Evolutionary conservation across 139 green algal genomes (phyloP).

Genomic region (Chlamydomonas incerta): DNA sequence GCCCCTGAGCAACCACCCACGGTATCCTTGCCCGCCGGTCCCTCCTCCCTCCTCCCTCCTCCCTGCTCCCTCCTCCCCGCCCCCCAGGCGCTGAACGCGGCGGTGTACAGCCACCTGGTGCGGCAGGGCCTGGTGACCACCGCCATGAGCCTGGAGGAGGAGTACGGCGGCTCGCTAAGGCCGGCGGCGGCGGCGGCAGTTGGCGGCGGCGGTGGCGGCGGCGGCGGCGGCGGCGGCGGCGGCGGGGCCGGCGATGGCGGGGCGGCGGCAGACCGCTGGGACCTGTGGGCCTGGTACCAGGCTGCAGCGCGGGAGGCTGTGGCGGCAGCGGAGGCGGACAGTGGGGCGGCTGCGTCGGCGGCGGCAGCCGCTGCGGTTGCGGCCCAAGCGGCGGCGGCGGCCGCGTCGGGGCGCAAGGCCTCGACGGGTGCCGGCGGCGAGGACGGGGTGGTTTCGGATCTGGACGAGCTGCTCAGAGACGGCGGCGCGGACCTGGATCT

Average conservation of each 20-base stretch:
- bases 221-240: too few species aligned
- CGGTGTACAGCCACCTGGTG: conserved; percentile 44
- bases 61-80: background rate
- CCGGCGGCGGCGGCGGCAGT: background rate
- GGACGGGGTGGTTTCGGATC: too few species aligned
- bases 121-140: conserved; percentile 41
- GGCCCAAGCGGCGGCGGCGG: background rate
- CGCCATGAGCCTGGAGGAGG: conserved; percentile 54
- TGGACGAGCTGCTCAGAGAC: too few species aligned
- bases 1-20: too few species aligned
- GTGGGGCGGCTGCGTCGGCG: background rate
- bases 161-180: conserved; percentile 26
- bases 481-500: background rate
- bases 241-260: background rate
- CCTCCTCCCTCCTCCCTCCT: background rate
- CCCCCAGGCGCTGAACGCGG: conserved; percentile 43
- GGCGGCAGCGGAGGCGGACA: background rate
- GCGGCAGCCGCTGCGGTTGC: background rate
- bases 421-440: too few species aligned
- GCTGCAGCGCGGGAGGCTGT: background rate
- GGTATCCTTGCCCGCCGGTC: too few species aligned
- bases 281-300: conserved; percentile 27
- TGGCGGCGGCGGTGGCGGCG: too few species aligned
- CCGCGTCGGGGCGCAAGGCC: background rate
- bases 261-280: background rate